A percentile compares a stretch with the other conserved stretches of the same genome.
Conservation (phyloP, 331 rosid species). For the Quercus tomentella region DNA sequence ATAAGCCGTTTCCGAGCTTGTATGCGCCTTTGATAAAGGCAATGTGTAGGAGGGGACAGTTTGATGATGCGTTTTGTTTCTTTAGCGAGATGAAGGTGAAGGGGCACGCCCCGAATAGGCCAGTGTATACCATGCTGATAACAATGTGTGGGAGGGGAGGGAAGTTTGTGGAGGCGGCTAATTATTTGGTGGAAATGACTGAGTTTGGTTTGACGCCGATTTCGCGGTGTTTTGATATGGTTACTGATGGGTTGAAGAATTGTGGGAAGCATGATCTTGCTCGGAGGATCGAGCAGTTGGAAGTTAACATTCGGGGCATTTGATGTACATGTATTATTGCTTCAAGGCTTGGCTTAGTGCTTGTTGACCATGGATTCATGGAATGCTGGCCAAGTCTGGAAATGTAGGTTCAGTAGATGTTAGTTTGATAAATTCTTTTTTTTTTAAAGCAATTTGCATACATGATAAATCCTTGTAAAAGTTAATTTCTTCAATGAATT, state of each 20-base stretch:
- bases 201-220: conserved; percentile 78
- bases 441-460: no score
- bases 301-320: conserved; percentile 58
- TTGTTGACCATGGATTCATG: no score
- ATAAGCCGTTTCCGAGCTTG: conserved; percentile 69
- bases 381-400: no score
- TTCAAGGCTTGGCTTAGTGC: no score
- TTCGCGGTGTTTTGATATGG: conserved; percentile 79
- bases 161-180: conserved; percentile 72
- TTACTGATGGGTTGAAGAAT: conserved; percentile 86
- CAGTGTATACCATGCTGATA: conserved; percentile 84
- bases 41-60: conserved; percentile 71
- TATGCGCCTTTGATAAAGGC: conserved; percentile 79
- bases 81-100: conserved; percentile 83
- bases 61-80: conserved; percentile 88
- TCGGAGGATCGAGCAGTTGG: conserved; percentile 62
- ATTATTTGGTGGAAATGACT: conserved; percentile 78
- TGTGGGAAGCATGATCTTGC: conserved; percentile 90
- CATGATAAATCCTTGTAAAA: no score
- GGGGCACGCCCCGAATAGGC: conserved; percentile 93
- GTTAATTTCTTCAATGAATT: no score
- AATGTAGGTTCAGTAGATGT: no score
- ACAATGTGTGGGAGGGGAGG: conserved; percentile 92
- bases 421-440: no score
- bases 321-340: conserved; percentile 11